Base-by-base conservation (phyloP, 208 protist species). In the Trypanosoma lewisi region DNA sequence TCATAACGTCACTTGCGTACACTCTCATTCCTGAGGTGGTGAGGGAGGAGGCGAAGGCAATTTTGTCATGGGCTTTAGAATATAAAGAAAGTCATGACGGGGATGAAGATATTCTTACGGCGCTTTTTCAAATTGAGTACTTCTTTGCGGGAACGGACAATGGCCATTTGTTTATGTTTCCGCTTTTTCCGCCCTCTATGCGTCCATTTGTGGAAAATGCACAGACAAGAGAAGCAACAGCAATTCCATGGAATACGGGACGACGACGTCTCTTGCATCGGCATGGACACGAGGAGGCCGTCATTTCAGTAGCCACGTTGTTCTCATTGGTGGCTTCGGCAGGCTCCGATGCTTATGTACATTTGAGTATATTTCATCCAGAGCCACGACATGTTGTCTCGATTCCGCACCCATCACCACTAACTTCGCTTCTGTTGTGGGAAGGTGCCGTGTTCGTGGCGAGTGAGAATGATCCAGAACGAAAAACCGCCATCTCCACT, bases 81-180 rank as follows among this genome's bases (percentile, higher is more conserved):
- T 28, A 61, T 37, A 9, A n/a, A 8, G 28, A 8, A 12, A 64
- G 48, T 36, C n/a, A 34, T 21, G 27, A 41, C 0, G 31, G 50
- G 7, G 16, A 48, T 48, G 17, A 45, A 7, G 61, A 75, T 4
- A 28, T 12, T 2, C 30, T 39, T 21, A 51, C 25, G 31, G 67
- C 77, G 9, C 76, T 89, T 28, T 75, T 56, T 25, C 87, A 94
- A 53, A 68, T 94, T 11, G 87, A 94, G 72, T 94, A 87, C 67
- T 94, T 94, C 51, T 75, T 94, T 45, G 36, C 67, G 0, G 87
- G 87, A 5, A 89, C 83, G 1, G 75, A 85, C 60, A 80, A 78
- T 55, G 87, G 87, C 4, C 67, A 83, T 12, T 56, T 87, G 2
- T 83, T 82, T 25, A 56, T 77, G 11, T 63, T 85, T 56, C 82